Evolutionary conservation across 2,329 filamentous ascomycete genomes (phyloP).

Genomic region (Parasarocladium wereldwijsianum): DNA sequence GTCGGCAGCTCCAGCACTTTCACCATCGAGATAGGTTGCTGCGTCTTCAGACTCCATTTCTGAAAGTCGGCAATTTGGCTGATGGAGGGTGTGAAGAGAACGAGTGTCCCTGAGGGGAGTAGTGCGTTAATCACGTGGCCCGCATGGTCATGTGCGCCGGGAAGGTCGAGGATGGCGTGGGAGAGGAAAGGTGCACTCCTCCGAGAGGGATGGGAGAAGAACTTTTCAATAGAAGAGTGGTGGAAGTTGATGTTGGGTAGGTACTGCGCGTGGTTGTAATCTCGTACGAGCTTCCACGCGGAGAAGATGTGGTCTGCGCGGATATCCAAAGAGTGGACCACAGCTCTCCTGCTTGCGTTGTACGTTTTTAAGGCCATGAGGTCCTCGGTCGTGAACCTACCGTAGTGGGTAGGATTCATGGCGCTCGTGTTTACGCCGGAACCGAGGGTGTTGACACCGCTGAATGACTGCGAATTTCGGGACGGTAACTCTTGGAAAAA

Average conservation of each 20-base stretch:
- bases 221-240: slow-evolving; percentile 48
- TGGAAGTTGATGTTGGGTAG: slow-evolving; percentile 59
- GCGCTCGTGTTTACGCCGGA: too few relatives aligned
- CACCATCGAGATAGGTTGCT: slow-evolving; percentile 40
- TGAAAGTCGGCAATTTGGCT: slow-evolving; percentile 58
- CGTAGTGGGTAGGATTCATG: slow-evolving; percentile 11
- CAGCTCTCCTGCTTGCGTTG: slow-evolving; percentile 40
- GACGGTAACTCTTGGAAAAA: background rate
- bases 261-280: slow-evolving; percentile 59
- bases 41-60: slow-evolving; percentile 29
- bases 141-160: slow-evolving; percentile 37
- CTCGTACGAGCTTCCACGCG: slow-evolving; percentile 48
- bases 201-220: slow-evolving; percentile 34
- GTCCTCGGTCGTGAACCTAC: slow-evolving; percentile 14
- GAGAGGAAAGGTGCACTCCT: slow-evolving; percentile 47
- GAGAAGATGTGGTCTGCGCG: slow-evolving; percentile 45
- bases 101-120: slow-evolving; percentile 46
- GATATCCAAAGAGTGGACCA: slow-evolving; percentile 64
- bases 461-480: background rate
- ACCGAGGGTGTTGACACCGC: too few relatives aligned
- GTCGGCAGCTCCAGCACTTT: slow-evolving; percentile 43
- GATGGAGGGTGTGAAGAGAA: slow-evolving; percentile 63
- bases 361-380: slow-evolving; percentile 26
- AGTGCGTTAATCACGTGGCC: slow-evolving; percentile 40
- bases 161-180: slow-evolving; percentile 61